Base-by-base conservation (phyloP, 495 filamentous ascomycete species). In the Daldinia decipiens region DNA sequence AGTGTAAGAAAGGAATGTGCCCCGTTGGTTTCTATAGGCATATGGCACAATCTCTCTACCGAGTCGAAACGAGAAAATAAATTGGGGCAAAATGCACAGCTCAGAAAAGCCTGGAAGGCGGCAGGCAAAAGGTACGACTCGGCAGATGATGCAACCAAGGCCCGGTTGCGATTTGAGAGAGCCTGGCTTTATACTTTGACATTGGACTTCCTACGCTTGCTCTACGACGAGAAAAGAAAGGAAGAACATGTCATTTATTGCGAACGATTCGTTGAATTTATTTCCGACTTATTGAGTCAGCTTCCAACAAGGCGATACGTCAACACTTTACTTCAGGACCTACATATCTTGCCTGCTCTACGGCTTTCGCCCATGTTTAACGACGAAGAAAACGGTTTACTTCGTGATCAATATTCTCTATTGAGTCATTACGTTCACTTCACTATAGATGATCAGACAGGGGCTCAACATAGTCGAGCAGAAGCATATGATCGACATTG, bases 1-100 rank as follows among this genome's bases (percentile, higher is more conserved):
- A 85, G 97, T 55, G 91, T 98, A 31, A 87, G 95, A 53, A 98
- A 97, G 76, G 95, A 99, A 82, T 98, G 95, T 80, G 96, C 94
- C 45, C 92, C 95, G 11, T 83, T 99, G 40, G 95, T 99, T 45
- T 94, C 93, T 0, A 97, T 99, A 71, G 91, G 92, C 1, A 92
- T 96, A 72, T 98, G 95, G 95, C 92, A 97, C 72, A 95, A 97
- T 72, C 80, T 99, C 31, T 91, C 91, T 21, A 92, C 86, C 65
- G 86, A 88, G 47, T 81, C 85, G 31, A 87, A 88, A 43, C 85
- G 92, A 65, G 89, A 93, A 58, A 81, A 79, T 47, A 85, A 88
- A 39, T 84, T 98, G 54, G 87, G 91, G 36, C 89, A 91, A 67
- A 86, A 87, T 36, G 77, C 87, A 5, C 88, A 90, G 50, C 80